Evolutionary conservation across 1,284 basidiomycete genomes (phyloP).

Genomic region (Xerocomus nothofagi): DNA sequence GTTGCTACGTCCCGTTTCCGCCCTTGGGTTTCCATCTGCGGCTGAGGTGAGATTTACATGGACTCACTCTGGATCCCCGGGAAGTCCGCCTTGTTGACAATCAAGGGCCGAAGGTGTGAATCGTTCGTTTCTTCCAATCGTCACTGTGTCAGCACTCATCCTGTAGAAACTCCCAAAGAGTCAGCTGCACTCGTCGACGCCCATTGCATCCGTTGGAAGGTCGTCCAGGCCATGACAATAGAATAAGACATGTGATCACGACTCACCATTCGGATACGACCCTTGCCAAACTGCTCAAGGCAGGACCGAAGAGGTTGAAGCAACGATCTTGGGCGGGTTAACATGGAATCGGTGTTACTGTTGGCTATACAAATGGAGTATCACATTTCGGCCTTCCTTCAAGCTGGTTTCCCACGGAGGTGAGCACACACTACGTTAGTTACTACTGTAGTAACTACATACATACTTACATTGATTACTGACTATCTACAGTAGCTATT

Average conservation of each 20-base stretch:
- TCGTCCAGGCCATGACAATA: constrained; percentile 45
- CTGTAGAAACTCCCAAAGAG: constrained; percentile 51
- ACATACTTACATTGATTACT: no score
- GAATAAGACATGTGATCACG: constrained; percentile 73
- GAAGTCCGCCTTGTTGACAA: constrained; percentile 77
- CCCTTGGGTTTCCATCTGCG: background rate
- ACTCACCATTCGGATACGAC: constrained; percentile 76
- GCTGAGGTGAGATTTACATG: constrained; percentile 66
- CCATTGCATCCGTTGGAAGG: constrained; percentile 44
- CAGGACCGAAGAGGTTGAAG: constrained; percentile 61
- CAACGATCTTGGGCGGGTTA: constrained; percentile 57
- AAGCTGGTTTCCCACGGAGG: no score
- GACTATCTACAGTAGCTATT: no score
- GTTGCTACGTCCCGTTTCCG: constrained; percentile 43
- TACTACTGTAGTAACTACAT: no score
- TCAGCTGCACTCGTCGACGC: constrained; percentile 55
- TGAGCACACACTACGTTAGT: no score
- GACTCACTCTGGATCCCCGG: constrained; percentile 73
- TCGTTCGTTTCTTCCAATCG: constrained; percentile 41
- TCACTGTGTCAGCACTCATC: constrained; percentile 66
- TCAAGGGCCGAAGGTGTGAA: constrained; percentile 67
- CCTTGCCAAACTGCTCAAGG: constrained; percentile 56
- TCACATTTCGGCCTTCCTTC: no score
- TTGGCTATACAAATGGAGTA: no score
- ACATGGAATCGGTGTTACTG: no score